Conservation (phyloP, 768 basidiomycete species). For the Amanita phalloides region DNA sequence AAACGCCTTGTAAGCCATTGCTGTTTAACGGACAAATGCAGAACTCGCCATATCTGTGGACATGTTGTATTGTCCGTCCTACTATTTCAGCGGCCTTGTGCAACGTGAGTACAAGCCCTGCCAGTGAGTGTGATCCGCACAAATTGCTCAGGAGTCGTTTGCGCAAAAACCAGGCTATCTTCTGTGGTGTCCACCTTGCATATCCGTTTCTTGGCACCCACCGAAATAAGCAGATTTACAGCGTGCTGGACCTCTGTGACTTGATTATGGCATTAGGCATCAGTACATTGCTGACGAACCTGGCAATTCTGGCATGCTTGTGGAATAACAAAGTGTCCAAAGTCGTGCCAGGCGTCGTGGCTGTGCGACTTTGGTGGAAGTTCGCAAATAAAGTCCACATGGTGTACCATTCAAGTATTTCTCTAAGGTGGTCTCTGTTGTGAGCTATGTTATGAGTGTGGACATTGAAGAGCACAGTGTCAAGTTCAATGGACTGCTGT, state of each 20-base stretch:
- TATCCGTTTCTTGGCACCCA: slow-evolving; percentile 46
- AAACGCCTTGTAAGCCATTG: neutral
- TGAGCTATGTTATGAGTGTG: no score
- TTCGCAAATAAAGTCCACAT: no score
- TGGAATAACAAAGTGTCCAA: no score
- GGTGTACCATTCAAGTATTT: no score
- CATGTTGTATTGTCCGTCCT: slow-evolving; percentile 35
- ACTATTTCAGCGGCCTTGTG: slow-evolving; percentile 43
- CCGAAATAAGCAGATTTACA: slow-evolving; percentile 37
- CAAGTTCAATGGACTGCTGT: no score
- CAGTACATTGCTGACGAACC: slow-evolving; percentile 19
- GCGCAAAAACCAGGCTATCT: slow-evolving; percentile 55
- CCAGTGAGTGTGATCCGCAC: slow-evolving; percentile 28
- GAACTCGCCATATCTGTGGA: slow-evolving; percentile 41
- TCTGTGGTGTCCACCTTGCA: slow-evolving; percentile 43
- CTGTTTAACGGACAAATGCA: neutral
- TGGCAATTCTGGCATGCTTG: slow-evolving; percentile 43
- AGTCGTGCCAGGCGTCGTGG: no score
- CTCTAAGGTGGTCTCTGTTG: no score
- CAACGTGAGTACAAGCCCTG: slow-evolving; percentile 2
- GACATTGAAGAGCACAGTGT: no score
- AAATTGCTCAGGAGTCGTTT: slow-evolving; percentile 45
- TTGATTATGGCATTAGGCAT: neutral
- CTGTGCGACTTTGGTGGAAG: no score
- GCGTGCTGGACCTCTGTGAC: slow-evolving; percentile 61